Conservation (phyloP, 371 early-diverging fungal genomes). For the Fennellomyces sp. region DNA sequence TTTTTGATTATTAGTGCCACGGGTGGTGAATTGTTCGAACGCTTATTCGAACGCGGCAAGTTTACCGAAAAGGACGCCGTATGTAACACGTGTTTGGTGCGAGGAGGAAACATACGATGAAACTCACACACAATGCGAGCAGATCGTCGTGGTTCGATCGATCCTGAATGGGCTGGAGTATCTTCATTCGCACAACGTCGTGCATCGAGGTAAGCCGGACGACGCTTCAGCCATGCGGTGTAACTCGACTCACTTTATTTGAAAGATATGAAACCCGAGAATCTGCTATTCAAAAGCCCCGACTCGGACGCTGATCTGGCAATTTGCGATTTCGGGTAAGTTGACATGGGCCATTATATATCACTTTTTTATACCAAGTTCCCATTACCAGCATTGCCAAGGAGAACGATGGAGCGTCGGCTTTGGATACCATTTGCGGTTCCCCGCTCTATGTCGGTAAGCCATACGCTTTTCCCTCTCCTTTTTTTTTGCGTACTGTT, state of each 20-base stretch:
- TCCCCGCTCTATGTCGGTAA: slow-evolving; percentile 57
- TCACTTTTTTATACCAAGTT: not conserved
- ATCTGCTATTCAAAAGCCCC: slow-evolving; percentile 69
- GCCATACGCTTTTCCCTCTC: not conserved
- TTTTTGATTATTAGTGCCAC: slow-evolving; percentile 54
- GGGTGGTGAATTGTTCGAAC: slow-evolving; percentile 92
- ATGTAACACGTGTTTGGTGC: slow-evolving; percentile 4
- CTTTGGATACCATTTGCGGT: slow-evolving; percentile 59
- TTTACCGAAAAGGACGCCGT: slow-evolving; percentile 87
- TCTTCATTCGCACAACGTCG: slow-evolving; percentile 67
- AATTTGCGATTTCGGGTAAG: slow-evolving; percentile 70
- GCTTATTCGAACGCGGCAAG: slow-evolving; percentile 79
- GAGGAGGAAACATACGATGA: too few relatives aligned
- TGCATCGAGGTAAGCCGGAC: slow-evolving; percentile 68
- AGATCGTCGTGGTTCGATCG: slow-evolving; percentile 61
- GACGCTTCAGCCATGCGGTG: not conserved
- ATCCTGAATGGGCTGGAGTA: slow-evolving; percentile 67
- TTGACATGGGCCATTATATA: not conserved
- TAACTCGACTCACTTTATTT: not conserved
- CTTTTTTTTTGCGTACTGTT: slow-evolving; percentile 11
- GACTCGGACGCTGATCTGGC: slow-evolving; percentile 60
- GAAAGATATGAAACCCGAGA: slow-evolving; percentile 82
- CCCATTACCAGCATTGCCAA: slow-evolving; percentile 2
- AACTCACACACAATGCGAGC: too few relatives aligned
- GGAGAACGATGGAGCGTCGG: slow-evolving; percentile 11